Percentiles rank a stretch among this genome's conserved stretches.
phyloP scores from a whole-genome alignment of 2,329 filamentous ascomycete genomes.

The Penicillium sp. region DNA sequence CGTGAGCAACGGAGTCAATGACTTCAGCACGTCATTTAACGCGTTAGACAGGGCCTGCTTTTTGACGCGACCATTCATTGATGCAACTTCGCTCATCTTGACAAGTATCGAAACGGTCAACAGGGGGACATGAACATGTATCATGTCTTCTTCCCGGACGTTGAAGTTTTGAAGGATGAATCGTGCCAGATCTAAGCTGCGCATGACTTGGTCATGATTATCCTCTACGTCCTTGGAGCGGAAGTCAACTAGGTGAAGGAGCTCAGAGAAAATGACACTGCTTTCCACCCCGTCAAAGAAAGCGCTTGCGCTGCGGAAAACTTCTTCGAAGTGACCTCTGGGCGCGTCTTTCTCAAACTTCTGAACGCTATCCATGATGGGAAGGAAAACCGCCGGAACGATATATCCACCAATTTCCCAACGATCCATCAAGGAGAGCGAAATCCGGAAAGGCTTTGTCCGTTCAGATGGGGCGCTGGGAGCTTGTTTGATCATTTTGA shows the following conservation, averaged over 20 bases:
- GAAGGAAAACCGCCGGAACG: constrained; percentile 81
- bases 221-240: constrained; percentile 48
- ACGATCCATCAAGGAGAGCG: constrained; percentile 92
- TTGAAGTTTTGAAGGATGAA: constrained; percentile 90
- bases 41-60: constrained; percentile 21
- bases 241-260: constrained; percentile 60
- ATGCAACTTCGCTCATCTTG: constrained; percentile 40
- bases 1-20: constrained; percentile 43
- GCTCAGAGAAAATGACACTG: constrained; percentile 81
- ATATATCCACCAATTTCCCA: constrained; percentile 94
- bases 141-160: constrained; percentile 91
- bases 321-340: constrained; percentile 73
- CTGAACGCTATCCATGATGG: constrained; percentile 74
- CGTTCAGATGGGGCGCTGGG: constrained; percentile 58
- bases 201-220: constrained; percentile 48
- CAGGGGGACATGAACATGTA: constrained; percentile 75
- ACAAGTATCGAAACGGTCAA: constrained; percentile 60
- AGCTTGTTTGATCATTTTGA: constrained; percentile 65
- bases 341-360: constrained; percentile 63
- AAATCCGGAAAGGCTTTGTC: constrained; percentile 82
- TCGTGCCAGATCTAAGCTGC: constrained; percentile 65
- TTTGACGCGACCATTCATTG: constrained; percentile 13
- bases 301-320: constrained; percentile 84
- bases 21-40: constrained; percentile 29
- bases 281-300: constrained; percentile 98